Conservation (phyloP, 2,329 filamentous ascomycete species). For the Immersiporthe knoxdaviesiana region DNA sequence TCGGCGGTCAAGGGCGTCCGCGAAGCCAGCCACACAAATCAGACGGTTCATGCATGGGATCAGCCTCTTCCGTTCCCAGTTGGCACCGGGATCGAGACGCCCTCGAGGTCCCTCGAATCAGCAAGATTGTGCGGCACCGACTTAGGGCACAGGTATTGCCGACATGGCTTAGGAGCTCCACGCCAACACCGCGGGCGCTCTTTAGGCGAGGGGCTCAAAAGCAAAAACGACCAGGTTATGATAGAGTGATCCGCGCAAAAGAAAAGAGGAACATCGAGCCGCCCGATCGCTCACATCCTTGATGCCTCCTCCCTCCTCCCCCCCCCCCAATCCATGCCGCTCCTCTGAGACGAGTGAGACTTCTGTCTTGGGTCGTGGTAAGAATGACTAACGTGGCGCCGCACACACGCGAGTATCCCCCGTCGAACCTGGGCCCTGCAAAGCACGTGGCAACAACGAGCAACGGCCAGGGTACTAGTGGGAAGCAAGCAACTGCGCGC, state of each 20-base stretch:
- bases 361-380: neutral
- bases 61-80: neutral
- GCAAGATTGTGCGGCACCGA: neutral
- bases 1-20: neutral
- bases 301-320: neutral
- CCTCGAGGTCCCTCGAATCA: neutral
- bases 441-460: slow-evolving; percentile 12
- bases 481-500: slow-evolving; percentile 8
- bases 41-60: neutral
- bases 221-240: neutral
- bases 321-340: too few relatives aligned
- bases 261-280: neutral
- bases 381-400: slow-evolving; percentile 8
- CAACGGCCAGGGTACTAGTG: neutral
- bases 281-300: neutral
- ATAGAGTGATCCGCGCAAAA: slow-evolving; percentile 2
- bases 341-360: neutral
- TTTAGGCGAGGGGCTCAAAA: neutral
- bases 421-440: slow-evolving; percentile 2
- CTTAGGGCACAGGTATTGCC: neutral
- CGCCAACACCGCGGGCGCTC: slow-evolving; percentile 1
- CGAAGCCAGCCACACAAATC: neutral
- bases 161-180: slow-evolving; percentile 14
- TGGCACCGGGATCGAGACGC: slow-evolving; percentile 2
- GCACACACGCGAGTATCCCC: slow-evolving; percentile 4